Evolutionary conservation across 768 basidiomycete species (phyloP), one percentile per base, ranked within the genome.

Genomic region (Thelephora ganbajun): DNA sequence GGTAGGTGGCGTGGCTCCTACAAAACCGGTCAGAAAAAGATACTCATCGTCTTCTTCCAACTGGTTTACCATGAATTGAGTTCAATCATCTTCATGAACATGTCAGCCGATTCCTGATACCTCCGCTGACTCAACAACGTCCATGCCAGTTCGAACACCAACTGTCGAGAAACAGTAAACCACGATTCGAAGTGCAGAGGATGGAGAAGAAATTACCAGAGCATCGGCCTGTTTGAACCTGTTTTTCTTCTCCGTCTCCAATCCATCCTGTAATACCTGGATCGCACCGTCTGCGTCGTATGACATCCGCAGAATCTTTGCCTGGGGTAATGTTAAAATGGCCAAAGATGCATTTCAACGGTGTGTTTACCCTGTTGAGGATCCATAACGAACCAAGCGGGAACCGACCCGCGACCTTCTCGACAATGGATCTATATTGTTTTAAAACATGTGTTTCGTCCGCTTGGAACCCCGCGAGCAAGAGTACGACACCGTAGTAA

Each of bases 61-160:
- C n/a, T 37, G 3, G 62, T 69, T 6, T 33, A 79, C 86, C 86
- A 89, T 41, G 66, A 76, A 56, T 87, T 89, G 50, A 85, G 55
- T 51, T 76, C 71, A 4, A 76, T 79, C 52, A 88, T 65, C 48
- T 63, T 68, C 37, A 85, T 53, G 54, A 88, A 86, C 48, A 69
- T 67, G 43, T 81, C 74, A 1, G 82, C 83, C 1, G 80, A 71
- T 51, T 87, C 82, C 51, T 71, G 63, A 47, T 87, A 85, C 49
- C 71, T 66, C 46, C 79, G 62, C 49, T 82, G 71, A 1, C 76
- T 69, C 2, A 88, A 68, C 1, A 83, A 60, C 13, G 77, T 79
- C 85, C 86, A 88, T 0, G 81, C 83, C 3, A 89, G 69, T 59
- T 89, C 86, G 52, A 85, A 88, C 12, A 75, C 68, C 6, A 88